Conservation (phyloP, 352 stramenopile genomes). For the Phytopythium chamaehyphon region DNA sequence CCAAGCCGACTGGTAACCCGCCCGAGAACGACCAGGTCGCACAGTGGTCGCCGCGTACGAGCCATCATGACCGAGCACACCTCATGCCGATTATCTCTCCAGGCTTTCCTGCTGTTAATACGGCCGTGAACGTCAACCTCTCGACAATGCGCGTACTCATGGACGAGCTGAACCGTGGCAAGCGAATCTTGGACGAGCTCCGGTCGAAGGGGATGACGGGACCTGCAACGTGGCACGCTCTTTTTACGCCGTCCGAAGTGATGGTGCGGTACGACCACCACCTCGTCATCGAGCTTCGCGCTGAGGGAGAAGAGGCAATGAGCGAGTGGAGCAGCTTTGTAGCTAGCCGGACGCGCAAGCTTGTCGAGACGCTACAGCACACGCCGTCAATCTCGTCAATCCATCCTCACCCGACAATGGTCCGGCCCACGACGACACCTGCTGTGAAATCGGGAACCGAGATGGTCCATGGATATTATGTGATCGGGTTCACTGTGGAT, state of each 20-base stretch:
- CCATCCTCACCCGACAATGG: conserved; percentile 66
- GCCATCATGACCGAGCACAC: conserved; percentile 75
- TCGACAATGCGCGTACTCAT: conserved; percentile 72
- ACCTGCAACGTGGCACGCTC: conserved; percentile 64
- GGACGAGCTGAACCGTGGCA: conserved; percentile 72
- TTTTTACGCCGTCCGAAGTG: conserved; percentile 75
- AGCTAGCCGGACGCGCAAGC: conserved; percentile 73
- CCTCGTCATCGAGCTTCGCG: conserved; percentile 55
- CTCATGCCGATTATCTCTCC: conserved; percentile 88
- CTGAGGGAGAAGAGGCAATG: conserved; percentile 51
- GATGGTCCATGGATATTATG: conserved; percentile 46
- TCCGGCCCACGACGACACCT: conserved; percentile 19
- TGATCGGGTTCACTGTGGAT: conserved; percentile 64
- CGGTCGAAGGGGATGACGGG: conserved; percentile 52
- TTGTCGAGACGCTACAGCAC: conserved; percentile 80
- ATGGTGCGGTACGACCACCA: conserved; percentile 84
- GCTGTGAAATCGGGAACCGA: conserved; percentile 3
- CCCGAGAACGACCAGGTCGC: conserved; percentile 21
- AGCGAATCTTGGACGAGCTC: conserved; percentile 76
- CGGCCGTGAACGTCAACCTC: conserved; percentile 76
- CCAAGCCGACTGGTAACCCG: conserved; percentile 42
- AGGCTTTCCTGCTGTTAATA: conserved; percentile 80
- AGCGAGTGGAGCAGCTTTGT: conserved; percentile 75
- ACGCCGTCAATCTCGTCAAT: conserved; percentile 51
- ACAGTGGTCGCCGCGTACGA: conserved; percentile 72